These are phyloP conservation scores for Globisporangium perplexum DNA, from an alignment of 352 stramenopile species.

Conservation along the genomic window DNA sequence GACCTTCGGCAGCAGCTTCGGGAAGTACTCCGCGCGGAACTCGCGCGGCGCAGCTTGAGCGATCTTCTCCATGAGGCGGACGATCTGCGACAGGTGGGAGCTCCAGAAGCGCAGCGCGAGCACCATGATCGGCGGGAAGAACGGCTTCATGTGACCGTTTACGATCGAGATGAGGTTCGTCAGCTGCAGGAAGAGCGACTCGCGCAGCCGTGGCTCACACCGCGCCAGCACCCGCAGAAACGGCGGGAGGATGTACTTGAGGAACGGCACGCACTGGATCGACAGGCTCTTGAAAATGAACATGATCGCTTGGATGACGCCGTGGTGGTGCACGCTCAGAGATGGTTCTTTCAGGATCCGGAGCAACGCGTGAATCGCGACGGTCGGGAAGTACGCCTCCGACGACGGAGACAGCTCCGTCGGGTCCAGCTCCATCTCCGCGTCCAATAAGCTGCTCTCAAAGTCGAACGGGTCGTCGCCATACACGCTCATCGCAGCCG, in stretches of 20 bases:
- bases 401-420: slow-evolving; percentile 63
- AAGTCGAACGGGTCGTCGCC: slow-evolving; percentile 56
- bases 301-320: slow-evolving; percentile 98
- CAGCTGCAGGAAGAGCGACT: slow-evolving; percentile 96
- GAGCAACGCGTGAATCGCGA: slow-evolving; percentile 96
- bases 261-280: slow-evolving; percentile 93
- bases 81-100: slow-evolving; percentile 94
- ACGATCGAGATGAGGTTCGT: slow-evolving; percentile 95
- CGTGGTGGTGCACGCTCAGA: slow-evolving; percentile 93
- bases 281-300: slow-evolving; percentile 98
- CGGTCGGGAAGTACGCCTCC: slow-evolving; percentile 96
- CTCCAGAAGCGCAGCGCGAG: slow-evolving; percentile 96
- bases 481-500: slow-evolving; percentile 10
- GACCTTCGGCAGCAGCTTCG: slow-evolving; percentile 83
- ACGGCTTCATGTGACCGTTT: slow-evolving; percentile 93
- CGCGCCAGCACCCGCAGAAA: slow-evolving; percentile 92
- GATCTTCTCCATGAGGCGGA: slow-evolving; percentile 93
- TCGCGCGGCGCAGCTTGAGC: slow-evolving; percentile 63
- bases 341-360: slow-evolving; percentile 95
- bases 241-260: slow-evolving; percentile 96
- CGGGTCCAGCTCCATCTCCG: slow-evolving; percentile 59
- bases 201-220: slow-evolving; percentile 89
- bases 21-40: slow-evolving; percentile 86
- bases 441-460: slow-evolving; percentile 56
- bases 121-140: slow-evolving; percentile 95